Conservation (phyloP, 2,329 filamentous ascomycete species). For the Fusarium sp. region DNA sequence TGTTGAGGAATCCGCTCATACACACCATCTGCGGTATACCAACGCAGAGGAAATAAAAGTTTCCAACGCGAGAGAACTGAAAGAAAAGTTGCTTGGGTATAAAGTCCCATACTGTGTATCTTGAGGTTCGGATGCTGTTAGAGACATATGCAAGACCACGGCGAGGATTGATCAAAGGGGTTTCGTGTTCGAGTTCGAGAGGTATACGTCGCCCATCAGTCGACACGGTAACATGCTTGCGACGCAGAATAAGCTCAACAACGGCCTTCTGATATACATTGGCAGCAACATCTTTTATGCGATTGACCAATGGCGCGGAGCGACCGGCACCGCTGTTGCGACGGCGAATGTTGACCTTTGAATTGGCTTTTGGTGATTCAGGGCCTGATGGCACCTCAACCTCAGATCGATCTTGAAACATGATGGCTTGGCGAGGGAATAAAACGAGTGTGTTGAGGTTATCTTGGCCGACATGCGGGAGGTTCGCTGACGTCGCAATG, state of each 20-base stretch:
- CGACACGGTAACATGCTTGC: constrained; percentile 74
- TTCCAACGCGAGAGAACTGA: constrained; percentile 86
- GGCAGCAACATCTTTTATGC: constrained; percentile 33
- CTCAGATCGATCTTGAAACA: constrained; percentile 30
- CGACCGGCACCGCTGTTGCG: constrained; percentile 15
- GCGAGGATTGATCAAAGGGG: constrained; percentile 59
- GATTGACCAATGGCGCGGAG: constrained; percentile 27
- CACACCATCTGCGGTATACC: constrained; percentile 78
- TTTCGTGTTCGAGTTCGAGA: constrained; percentile 50
- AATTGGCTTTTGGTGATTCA: constrained; percentile 7
- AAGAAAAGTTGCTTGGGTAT: constrained; percentile 85
- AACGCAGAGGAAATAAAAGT: constrained; percentile 87
- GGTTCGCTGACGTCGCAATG: constrained; percentile 3
- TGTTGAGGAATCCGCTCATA: not conserved
- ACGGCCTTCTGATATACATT: constrained; percentile 52
- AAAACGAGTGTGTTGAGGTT: constrained; percentile 37
- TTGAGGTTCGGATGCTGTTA: constrained; percentile 79
- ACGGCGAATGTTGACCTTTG: constrained; percentile 14
- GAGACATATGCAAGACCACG: constrained; percentile 61
- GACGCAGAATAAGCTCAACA: constrained; percentile 64
- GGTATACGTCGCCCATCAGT: constrained; percentile 71
- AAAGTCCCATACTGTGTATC: constrained; percentile 87
- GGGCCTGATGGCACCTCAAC: constrained; percentile 17
- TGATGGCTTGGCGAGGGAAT: constrained; percentile 12
- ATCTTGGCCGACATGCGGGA: constrained; percentile 16